Conservation (phyloP, 2,329 filamentous ascomycete genomes). For the Cytospora paraplurivora region DNA sequence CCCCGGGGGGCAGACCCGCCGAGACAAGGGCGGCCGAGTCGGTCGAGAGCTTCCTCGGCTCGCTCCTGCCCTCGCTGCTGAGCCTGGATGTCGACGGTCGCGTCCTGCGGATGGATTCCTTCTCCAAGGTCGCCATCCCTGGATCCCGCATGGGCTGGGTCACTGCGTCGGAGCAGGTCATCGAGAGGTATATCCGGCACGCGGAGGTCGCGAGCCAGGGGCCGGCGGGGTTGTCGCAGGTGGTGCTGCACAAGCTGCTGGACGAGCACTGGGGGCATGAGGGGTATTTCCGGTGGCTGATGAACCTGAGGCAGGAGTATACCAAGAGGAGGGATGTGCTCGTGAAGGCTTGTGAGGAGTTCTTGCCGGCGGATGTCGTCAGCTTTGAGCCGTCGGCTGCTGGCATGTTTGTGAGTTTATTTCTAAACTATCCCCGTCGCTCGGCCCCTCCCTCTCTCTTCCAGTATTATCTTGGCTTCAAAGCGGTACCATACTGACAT, state of each 20-base stretch:
- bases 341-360: slow-evolving; percentile 75
- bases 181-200: slow-evolving; percentile 80
- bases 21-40: slow-evolving; percentile 58
- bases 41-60: slow-evolving; percentile 72
- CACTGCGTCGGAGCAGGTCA: slow-evolving; percentile 80
- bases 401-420: slow-evolving; percentile 87
- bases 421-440: not conserved
- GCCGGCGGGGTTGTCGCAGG: slow-evolving; percentile 80
- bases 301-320: slow-evolving; percentile 79
- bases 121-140: slow-evolving; percentile 87
- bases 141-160: slow-evolving; percentile 86
- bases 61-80: slow-evolving; percentile 73
- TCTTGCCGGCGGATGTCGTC: slow-evolving; percentile 73
- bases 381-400: slow-evolving; percentile 79
- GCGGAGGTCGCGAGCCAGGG: slow-evolving; percentile 84
- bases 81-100: slow-evolving; percentile 84
- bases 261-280: slow-evolving; percentile 94
- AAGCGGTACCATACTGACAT: not conserved
- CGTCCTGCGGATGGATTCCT: slow-evolving; percentile 88
- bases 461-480: not conserved
- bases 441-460: not conserved
- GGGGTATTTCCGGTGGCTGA: slow-evolving; percentile 88
- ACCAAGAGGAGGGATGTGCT: slow-evolving; percentile 77
- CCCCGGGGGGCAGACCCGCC: slow-evolving; percentile 52
- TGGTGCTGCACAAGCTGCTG: slow-evolving; percentile 83